Conservation (phyloP, 164 flowering plant species). For the Buxus sempervirens region DNA sequence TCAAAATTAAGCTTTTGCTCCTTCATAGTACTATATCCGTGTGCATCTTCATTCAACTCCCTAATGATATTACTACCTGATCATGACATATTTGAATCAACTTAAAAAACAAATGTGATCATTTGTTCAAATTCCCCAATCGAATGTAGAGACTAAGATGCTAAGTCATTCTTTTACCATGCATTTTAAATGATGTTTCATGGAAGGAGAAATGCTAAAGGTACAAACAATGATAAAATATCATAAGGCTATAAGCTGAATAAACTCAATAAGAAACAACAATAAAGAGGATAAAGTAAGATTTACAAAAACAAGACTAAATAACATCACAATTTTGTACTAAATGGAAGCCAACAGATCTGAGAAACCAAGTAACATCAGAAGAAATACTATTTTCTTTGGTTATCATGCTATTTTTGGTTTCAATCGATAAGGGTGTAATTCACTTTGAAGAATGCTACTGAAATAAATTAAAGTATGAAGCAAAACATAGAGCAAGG, state of each 20-base stretch:
- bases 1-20: slow-evolving; percentile 15
- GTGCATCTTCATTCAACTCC: slow-evolving; percentile 6
- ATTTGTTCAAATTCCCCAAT: not conserved
- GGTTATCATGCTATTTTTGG: not conserved
- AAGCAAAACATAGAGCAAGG: no score
- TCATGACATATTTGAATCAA: slow-evolving; percentile 16
- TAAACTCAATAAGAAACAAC: no score
- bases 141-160: not conserved
- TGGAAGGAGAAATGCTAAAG: not conserved
- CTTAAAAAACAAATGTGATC: not conserved
- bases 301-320: no score
- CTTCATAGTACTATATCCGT: slow-evolving; percentile 2
- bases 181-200: not conserved
- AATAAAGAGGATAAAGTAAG: not conserved
- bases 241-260: not conserved
- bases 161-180: not conserved
- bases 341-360: not conserved
- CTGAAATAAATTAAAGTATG: not conserved
- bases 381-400: not conserved
- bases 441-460: no score
- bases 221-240: not conserved
- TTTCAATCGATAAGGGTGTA: not conserved
- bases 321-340: not conserved
- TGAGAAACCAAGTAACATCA: not conserved
- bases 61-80: not conserved